A percentile compares a stretch with the other conserved stretches of the same genome.
Evolutionary conservation across 225 moss, liverwort and hornwort genomes (phyloP).

Genomic region (Pseudisothecium myosuroides): DNA sequence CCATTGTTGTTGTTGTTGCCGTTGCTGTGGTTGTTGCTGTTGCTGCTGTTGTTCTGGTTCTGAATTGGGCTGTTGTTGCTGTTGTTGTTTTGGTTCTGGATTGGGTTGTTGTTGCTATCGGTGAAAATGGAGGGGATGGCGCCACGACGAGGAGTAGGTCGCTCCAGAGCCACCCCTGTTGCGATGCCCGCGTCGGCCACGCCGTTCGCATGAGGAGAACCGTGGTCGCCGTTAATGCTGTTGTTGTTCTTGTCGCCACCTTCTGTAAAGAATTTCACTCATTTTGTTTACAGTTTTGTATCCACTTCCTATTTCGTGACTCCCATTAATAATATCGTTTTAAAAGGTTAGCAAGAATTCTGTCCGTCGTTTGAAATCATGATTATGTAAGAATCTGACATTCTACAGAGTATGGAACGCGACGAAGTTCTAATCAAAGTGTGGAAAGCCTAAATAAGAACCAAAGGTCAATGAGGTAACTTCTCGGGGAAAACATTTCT

Average conservation of each 20-base stretch:
- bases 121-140: constrained; percentile 34
- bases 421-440: background rate
- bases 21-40: background rate
- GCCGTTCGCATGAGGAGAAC: constrained; percentile 19
- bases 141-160: constrained; percentile 58
- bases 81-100: background rate
- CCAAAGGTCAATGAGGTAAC: background rate
- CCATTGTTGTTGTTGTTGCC: background rate
- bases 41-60: background rate
- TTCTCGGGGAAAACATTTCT: background rate
- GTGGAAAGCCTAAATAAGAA: background rate
- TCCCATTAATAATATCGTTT: background rate
- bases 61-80: background rate
- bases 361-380: background rate
- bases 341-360: too few species aligned
- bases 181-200: background rate
- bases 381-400: background rate
- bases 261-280: background rate
- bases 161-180: constrained; percentile 24
- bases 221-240: background rate
- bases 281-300: background rate
- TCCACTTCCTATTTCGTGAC: background rate
- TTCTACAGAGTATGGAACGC: background rate
- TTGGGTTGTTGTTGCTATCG: background rate
- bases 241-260: constrained; percentile 3